These are phyloP conservation scores for Grosmannia huntii DNA, from an alignment of 2,329 filamentous ascomycete genomes.

Conservation along the genomic window DNA sequence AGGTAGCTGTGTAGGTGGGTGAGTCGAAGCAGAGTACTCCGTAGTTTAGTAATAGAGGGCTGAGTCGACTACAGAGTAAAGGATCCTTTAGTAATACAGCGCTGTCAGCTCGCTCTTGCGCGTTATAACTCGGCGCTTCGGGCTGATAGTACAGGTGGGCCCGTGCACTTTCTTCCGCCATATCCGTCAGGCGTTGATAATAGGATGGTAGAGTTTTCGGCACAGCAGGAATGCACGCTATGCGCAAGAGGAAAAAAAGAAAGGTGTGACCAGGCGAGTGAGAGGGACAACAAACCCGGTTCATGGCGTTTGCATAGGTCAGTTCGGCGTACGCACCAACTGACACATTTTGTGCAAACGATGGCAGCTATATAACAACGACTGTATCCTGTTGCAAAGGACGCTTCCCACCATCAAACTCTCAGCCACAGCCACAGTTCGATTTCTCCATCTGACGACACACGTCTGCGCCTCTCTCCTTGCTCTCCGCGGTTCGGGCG, in stretches of 20 bases:
- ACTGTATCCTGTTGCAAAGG: neutral
- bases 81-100: too few species aligned
- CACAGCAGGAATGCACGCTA: neutral
- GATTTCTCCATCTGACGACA: too few species aligned
- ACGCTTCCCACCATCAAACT: too few species aligned
- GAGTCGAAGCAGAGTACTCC: too few species aligned
- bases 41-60: too few species aligned
- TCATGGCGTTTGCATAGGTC: neutral
- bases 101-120: neutral
- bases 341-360: neutral
- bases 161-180: neutral
- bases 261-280: neutral
- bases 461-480: neutral
- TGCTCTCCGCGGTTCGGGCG: neutral
- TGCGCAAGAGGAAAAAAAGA: neutral
- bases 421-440: too few species aligned
- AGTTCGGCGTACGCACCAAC: neutral
- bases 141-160: neutral
- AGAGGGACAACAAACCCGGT: neutral
- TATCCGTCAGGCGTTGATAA: neutral
- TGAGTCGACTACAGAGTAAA: too few species aligned
- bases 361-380: neutral
- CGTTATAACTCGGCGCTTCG: neutral
- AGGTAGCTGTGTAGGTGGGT: neutral
- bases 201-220: neutral